These are phyloP conservation scores for Capsicum rhomboideum DNA, from an alignment of 257 asterid species.

Conservation along the genomic window DNA sequence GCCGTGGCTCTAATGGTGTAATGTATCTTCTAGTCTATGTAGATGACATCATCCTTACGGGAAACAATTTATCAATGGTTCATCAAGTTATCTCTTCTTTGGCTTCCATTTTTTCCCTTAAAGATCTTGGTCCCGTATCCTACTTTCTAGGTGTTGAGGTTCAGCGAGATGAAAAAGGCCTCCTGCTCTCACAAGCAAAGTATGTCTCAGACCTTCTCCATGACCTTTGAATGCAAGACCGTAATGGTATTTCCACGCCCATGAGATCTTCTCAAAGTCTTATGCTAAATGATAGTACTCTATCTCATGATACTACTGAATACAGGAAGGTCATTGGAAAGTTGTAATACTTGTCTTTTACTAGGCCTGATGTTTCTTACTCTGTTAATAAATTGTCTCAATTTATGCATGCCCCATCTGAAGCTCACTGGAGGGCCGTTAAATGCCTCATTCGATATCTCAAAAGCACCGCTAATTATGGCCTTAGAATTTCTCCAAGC, in stretches of 20 bases:
- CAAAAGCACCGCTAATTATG: no score
- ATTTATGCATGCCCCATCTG: neutral
- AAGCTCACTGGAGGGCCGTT: neutral
- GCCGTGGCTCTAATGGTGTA: neutral
- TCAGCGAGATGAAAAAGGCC: neutral
- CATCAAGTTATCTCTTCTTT: neutral
- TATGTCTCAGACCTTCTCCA: neutral
- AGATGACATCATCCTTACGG: neutral
- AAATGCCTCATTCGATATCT: neutral
- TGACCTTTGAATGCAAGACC: neutral
- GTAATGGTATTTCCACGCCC: neutral
- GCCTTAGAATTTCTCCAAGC: neutral
- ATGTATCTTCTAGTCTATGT: neutral
- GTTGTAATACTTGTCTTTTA: neutral
- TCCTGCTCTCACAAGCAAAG: neutral
- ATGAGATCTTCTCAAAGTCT: neutral
- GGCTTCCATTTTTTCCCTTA: neutral
- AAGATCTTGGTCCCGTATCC: neutral
- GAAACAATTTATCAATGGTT: no score
- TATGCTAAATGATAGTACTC: neutral
- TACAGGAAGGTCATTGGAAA: neutral
- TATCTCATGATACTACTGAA: neutral
- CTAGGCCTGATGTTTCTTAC: neutral
- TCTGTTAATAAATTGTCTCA: neutral
- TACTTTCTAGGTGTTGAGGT: neutral